Percentiles rank a stretch among this genome's conserved stretches.
These are phyloP conservation scores for Senna siamea DNA, from an alignment of 306 rosid genomes.

Conservation along the genomic window DNA sequence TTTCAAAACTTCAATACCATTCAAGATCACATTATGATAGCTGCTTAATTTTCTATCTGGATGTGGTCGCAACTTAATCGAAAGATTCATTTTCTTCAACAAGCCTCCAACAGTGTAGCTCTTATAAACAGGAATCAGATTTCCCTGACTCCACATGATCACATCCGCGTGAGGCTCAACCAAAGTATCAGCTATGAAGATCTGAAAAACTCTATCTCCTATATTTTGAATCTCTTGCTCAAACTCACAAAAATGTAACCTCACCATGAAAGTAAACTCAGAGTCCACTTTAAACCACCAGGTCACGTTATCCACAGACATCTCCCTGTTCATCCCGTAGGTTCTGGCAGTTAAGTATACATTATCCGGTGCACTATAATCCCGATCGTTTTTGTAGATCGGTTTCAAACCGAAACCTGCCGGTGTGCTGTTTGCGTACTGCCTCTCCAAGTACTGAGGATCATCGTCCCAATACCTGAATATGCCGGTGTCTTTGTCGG, in stretches of 20 bases:
- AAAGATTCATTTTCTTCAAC: neutral
- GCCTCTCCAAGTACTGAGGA: neutral
- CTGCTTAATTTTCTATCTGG: neutral
- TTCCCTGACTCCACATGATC: rapidly evolving
- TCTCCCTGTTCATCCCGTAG: neutral
- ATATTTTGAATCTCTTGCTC: rapidly evolving
- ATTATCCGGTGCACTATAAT: neutral
- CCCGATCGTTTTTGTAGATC: neutral
- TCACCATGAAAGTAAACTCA: neutral
- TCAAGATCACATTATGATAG: neutral
- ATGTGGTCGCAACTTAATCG: neutral
- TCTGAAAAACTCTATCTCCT: neutral
- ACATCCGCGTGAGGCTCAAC: neutral
- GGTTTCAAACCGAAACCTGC: neutral
- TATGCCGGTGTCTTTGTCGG: neutral
- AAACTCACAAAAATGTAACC: constrained; percentile 37
- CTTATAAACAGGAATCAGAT: neutral
- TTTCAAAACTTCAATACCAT: neutral
- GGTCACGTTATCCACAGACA: neutral
- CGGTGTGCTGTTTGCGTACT: rapidly evolving
- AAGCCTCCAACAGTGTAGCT: constrained; percentile 15
- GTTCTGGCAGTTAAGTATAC: constrained; percentile 12
- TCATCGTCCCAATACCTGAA: neutral
- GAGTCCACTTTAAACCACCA: constrained; percentile 33
- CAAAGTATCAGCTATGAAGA: neutral